Percentiles rank a stretch among this genome's conserved stretches.
phyloP scores from a whole-genome alignment of 306 rosid species.

The Prunus fruticosa region DNA sequence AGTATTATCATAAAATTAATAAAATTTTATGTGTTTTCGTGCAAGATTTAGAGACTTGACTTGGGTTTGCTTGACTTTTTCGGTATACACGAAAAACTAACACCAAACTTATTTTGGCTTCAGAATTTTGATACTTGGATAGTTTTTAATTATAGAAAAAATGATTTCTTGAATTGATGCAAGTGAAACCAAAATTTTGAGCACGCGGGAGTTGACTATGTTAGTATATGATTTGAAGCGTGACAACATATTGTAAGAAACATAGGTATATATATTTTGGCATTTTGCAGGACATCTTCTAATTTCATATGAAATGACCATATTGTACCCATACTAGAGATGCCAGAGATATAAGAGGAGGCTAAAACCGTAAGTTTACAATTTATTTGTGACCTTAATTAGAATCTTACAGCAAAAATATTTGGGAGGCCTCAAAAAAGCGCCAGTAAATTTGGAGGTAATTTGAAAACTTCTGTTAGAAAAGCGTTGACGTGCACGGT shows the following conservation, averaged over 20 bases:
- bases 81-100: no score
- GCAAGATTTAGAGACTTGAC: no score
- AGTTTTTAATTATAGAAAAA: no score
- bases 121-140: no score
- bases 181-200: neutral
- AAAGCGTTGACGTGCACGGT: constrained; percentile 34
- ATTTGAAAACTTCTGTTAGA: constrained; percentile 1
- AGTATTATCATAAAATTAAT: no score
- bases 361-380: neutral
- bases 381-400: neutral
- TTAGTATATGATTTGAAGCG: neutral
- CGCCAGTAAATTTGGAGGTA: constrained; percentile 12
- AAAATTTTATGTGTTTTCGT: no score
- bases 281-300: neutral
- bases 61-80: no score
- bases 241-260: neutral
- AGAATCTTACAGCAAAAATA: neutral
- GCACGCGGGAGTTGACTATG: neutral
- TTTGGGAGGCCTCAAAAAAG: constrained; percentile 9
- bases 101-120: no score
- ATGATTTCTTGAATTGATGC: neutral
- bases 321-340: neutral
- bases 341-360: neutral
- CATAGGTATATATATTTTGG: neutral
- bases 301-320: neutral